Evolutionary conservation across 2,329 filamentous ascomycete species (phyloP).

Genomic region (Meredithiella fracta): DNA sequence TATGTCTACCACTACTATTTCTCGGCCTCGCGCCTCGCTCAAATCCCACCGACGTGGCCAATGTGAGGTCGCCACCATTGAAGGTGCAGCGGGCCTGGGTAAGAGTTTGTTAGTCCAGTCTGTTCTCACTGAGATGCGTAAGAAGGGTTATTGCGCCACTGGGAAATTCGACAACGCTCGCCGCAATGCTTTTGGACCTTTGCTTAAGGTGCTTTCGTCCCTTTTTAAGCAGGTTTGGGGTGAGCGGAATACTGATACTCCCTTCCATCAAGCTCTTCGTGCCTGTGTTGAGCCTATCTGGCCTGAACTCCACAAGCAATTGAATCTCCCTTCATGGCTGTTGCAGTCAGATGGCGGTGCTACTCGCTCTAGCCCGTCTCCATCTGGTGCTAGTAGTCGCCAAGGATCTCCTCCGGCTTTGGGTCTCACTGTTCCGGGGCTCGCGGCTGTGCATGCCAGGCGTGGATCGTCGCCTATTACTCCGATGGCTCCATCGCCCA

Average conservation of each 20-base stretch:
- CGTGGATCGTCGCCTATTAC: conserved; percentile 34
- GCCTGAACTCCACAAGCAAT: conserved; percentile 44
- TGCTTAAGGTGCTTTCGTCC: conserved; percentile 48
- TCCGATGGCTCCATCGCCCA: conserved; percentile 31
- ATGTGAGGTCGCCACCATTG: conserved; percentile 45
- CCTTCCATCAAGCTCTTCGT: conserved; percentile 44
- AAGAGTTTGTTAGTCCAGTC: conserved; percentile 50
- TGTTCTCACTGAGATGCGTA: conserved; percentile 42
- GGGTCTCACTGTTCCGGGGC: conserved; percentile 12
- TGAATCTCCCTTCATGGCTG: conserved; percentile 54
- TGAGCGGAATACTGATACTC: conserved; percentile 47
- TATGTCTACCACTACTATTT: conserved; percentile 17
- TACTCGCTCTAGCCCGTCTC: conserved; percentile 15
- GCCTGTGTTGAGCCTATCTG: conserved; percentile 47
- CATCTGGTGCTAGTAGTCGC: conserved; percentile 15
- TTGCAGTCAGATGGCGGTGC: conserved; percentile 27
- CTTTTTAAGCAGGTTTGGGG: conserved; percentile 53
- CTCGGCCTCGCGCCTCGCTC: conserved; percentile 36
- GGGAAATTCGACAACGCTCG: conserved; percentile 49
- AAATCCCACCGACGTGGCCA: conserved; percentile 46
- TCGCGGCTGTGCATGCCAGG: conserved; percentile 24
- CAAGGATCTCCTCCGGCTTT: conserved; percentile 12
- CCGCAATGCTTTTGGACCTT: conserved; percentile 43
- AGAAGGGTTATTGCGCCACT: conserved; percentile 47
- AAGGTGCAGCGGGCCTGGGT: conserved; percentile 46